Base-by-base conservation (phyloP, 1,284 basidiomycete genomes). In the Exobasidium cylindrosporum region DNA sequence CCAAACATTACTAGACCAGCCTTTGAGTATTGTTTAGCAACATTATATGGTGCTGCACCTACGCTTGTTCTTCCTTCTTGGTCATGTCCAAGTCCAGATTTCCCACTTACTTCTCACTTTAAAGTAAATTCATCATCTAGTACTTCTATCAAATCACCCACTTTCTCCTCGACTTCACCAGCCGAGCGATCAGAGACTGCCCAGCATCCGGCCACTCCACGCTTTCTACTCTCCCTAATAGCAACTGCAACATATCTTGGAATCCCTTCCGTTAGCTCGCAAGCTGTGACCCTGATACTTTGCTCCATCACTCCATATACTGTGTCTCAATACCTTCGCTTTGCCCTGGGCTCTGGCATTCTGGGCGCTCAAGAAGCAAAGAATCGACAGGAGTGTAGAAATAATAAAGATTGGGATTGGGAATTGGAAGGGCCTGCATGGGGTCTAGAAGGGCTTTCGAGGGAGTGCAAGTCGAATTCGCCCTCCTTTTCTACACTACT, bases 221-320 rank as follows among this genome's bases (percentile, higher is more conserved):
- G 87, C 5, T 88, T 96, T 74, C 84, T 96, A 1, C 84, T 94
- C 11, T 93, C 91, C 4, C 85, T 95, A 17, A 85, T 95, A 30
- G 90, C 91, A 0, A 92, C 91, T 3, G 85, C 91, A 0, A 85
- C 90, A 47, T 96, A 92, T 80, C 87, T 97, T 32, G 89, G 89
- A 45, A 88, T 94, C 26, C 89, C 90, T 0, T 84, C 87, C 11
- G 79, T 93, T 29, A 87, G 89, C 23, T 85, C 89, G 1, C 87
- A 91, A 67, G 88, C 90, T 0, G 83, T 94, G 24, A 83, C 85
- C 0, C 83, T 86, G 55, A 85, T 95, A 24, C 83, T 93, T 26
- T 85, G 83, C 62, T 89, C 90, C 0, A 83, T 95, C 45, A 89
- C 91, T 0, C 92, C 92, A 0, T 84, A 84, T 63, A 94, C 92